phyloP scores from a whole-genome alignment of 495 filamentous ascomycete genomes.

The Penicillium canariense region DNA sequence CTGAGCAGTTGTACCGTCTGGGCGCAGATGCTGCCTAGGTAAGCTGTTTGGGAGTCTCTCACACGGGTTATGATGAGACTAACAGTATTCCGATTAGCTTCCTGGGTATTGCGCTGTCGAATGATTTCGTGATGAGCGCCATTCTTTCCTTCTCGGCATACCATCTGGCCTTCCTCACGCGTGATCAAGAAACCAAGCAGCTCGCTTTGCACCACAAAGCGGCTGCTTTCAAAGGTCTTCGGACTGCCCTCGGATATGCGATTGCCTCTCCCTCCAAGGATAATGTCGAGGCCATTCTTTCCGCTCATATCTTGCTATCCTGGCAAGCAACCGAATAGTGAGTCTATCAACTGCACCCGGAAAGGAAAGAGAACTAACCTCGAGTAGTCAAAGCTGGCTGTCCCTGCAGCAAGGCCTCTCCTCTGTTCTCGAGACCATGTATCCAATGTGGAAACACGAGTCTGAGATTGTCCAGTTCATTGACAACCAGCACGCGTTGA shows the following conservation, averaged over 20 bases:
- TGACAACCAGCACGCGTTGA: slow-evolving; percentile 57
- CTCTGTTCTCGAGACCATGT: slow-evolving; percentile 88
- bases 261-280: slow-evolving; percentile 80
- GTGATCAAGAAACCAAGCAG: slow-evolving; percentile 76
- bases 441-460: slow-evolving; percentile 78
- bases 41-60: slow-evolving; percentile 38
- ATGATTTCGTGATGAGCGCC: slow-evolving; percentile 89
- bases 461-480: slow-evolving; percentile 84
- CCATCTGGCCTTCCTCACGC: slow-evolving; percentile 83
- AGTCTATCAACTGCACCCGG: slow-evolving; percentile 32
- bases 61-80: neutral
- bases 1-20: slow-evolving; percentile 83
- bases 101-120: slow-evolving; percentile 73
- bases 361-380: slow-evolving; percentile 25
- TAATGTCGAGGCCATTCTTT: slow-evolving; percentile 89
- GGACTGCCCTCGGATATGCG: slow-evolving; percentile 53
- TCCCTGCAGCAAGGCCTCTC: slow-evolving; percentile 89
- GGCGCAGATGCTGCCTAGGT: slow-evolving; percentile 91
- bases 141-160: slow-evolving; percentile 87
- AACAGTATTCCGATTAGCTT: slow-evolving; percentile 55
- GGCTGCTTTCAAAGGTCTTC: slow-evolving; percentile 79
- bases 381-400: slow-evolving; percentile 78
- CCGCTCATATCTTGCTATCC: slow-evolving; percentile 86
- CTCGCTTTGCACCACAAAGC: slow-evolving; percentile 85
- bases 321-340: slow-evolving; percentile 98